phyloP scores from a whole-genome alignment of 257 asterid species.

The Jacaranda mimosifolia region DNA sequence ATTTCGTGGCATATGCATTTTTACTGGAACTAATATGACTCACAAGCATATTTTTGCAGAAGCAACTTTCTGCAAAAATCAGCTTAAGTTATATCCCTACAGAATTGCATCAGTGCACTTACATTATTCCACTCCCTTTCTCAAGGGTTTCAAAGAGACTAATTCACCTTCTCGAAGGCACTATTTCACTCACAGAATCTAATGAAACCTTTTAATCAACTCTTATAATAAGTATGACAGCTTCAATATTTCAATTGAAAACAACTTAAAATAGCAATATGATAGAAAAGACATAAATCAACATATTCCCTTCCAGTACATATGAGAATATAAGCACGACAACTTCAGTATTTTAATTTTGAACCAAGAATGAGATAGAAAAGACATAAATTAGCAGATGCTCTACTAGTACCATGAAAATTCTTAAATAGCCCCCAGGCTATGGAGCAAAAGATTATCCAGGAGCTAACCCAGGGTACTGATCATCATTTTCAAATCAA shows the following conservation, averaged over 20 bases:
- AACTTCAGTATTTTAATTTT: too few species aligned
- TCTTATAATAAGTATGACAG: neutral
- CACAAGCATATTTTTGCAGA: too few species aligned
- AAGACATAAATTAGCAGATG: too few species aligned
- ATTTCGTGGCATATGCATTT: too few species aligned
- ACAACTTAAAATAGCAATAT: neutral
- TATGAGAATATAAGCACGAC: too few species aligned
- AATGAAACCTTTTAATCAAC: neutral
- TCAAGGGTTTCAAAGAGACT: too few species aligned
- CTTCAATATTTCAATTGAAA: neutral
- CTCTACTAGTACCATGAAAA: neutral
- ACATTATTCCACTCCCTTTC: too few species aligned
- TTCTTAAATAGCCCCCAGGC: neutral
- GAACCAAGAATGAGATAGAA: neutral
- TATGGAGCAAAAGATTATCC: neutral
- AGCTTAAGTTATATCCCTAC: neutral
- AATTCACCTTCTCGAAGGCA: neutral
- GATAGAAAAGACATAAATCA: too few species aligned
- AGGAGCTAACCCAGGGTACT: neutral
- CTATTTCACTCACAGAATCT: conserved; percentile 4
- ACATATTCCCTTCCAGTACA: too few species aligned
- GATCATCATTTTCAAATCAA: neutral
- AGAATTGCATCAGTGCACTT: too few species aligned
- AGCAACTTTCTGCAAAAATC: neutral
- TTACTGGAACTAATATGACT: neutral